Evolutionary conservation across 2,329 filamentous ascomycete species (phyloP), one percentile per base, ranked within the genome.

Genomic region (Akanthomyces uredinophilus): DNA sequence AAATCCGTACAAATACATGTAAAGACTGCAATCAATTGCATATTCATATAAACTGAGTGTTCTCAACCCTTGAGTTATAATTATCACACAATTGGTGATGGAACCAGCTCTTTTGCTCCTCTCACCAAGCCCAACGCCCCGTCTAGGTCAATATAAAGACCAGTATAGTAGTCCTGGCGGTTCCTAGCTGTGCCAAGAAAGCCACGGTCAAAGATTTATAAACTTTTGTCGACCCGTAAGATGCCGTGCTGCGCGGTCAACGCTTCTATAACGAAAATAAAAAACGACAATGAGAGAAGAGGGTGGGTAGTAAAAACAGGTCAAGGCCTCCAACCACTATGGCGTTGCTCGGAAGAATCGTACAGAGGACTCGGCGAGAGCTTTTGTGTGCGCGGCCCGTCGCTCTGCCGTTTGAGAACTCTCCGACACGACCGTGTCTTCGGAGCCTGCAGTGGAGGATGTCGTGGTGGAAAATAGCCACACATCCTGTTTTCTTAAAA

Each of bases 381-480:
- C 62, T 39, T 24, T 53, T 16, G 49, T 49, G 29, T 61, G 62
- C 8, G 57, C 62, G 11, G 62, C 62, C 32, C 58, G 50, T 39
- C 47, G 50, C 52, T 61, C 55, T 35, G 55, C 62, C 18, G 43
- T 54, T 54, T 49, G 49, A 20, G 61, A 60, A 24, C 56, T 60
- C 46, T 60, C 56, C 7, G 57, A 60, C 13, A 60, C 50, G 22
- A 60, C n/a, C 16, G 61, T 61, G n/a, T 61, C 57, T 24, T 64
- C 50, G 22, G 62, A 64, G 50, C 43, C 43, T 8, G 62, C 37
- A 5, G 22, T 61, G 1, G 57, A 62, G 10, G 47, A 51, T 46
- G 44, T 57, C 14, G 53, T 37, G 2, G 46, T 57, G 24, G 64
- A 64, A 41, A 61, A 16, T 6, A 63, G 60, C 65, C 65, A 66